phyloP scores from a whole-genome alignment of 2,329 filamentous ascomycete species.

The Exophiala xenobiotica region DNA sequence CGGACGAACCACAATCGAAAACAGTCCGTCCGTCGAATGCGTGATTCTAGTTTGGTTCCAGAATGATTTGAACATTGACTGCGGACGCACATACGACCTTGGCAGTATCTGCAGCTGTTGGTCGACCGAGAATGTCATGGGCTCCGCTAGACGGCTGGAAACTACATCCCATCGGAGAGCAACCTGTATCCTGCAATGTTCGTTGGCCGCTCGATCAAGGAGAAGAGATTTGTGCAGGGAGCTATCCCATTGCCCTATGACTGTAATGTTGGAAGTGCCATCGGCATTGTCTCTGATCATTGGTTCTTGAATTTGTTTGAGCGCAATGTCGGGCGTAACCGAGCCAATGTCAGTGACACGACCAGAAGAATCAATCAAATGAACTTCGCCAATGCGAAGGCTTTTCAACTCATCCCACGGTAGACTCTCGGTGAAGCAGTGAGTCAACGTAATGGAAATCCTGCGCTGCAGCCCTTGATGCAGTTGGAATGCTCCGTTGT shows the following conservation, averaged over 20 bases:
- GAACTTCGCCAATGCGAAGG: slow-evolving; percentile 76
- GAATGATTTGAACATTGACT: slow-evolving; percentile 80
- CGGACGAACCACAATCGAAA: slow-evolving; percentile 81
- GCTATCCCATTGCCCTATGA: slow-evolving; percentile 95
- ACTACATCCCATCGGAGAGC: slow-evolving; percentile 81
- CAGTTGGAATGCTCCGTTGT: slow-evolving; percentile 88
- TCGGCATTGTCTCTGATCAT: slow-evolving; percentile 82
- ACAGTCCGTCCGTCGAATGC: slow-evolving; percentile 81
- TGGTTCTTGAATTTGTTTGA: slow-evolving; percentile 76
- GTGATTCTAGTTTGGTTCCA: slow-evolving; percentile 85
- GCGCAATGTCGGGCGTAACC: slow-evolving; percentile 68
- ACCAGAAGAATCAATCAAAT: slow-evolving; percentile 78
- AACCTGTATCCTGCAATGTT: slow-evolving; percentile 88
- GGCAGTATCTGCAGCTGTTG: slow-evolving; percentile 80
- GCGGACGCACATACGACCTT: slow-evolving; percentile 78
- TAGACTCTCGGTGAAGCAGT: slow-evolving; percentile 82
- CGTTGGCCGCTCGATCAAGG: slow-evolving; percentile 88
- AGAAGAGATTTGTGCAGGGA: slow-evolving; percentile 88
- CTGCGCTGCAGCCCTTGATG: slow-evolving; percentile 92
- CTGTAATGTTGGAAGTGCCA: slow-evolving; percentile 80
- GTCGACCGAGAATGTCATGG: slow-evolving; percentile 82
- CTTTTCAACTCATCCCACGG: slow-evolving; percentile 82
- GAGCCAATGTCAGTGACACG: slow-evolving; percentile 78
- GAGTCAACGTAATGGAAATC: slow-evolving; percentile 82
- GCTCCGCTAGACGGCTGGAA: slow-evolving; percentile 79